Conservation (phyloP, 306 rosid species). For the Vachellia pachyceras region DNA sequence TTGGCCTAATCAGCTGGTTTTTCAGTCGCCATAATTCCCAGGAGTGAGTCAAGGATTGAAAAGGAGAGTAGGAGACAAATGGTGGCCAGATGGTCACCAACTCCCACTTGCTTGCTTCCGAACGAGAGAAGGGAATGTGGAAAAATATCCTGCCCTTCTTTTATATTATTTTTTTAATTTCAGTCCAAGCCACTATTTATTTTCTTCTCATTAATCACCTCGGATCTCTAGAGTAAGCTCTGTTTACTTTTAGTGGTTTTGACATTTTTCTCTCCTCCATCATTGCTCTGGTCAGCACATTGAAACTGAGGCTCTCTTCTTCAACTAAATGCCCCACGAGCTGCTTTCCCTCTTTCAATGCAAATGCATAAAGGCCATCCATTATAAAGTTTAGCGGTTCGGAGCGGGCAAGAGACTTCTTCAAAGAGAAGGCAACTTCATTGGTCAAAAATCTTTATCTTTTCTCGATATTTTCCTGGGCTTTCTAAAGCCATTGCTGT, state of each 20-base stretch:
- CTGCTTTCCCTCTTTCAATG: constrained; percentile 59
- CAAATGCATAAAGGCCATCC: constrained; percentile 51
- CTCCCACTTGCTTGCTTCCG: constrained; percentile 82
- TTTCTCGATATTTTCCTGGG: constrained; percentile 45
- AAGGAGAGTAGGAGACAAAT: constrained; percentile 62
- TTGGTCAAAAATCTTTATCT: constrained; percentile 56
- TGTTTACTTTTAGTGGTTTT: constrained; percentile 60
- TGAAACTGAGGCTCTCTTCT: constrained; percentile 45
- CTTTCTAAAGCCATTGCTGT: constrained; percentile 42
- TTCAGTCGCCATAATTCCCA: constrained; percentile 25
- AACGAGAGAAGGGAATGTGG: constrained; percentile 71
- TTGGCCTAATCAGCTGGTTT: background rate
- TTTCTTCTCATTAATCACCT: constrained; percentile 48
- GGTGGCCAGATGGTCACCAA: constrained; percentile 55
- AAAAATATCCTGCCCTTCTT: constrained; percentile 44
- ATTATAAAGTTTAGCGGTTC: constrained; percentile 57
- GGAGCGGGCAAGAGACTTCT: constrained; percentile 36
- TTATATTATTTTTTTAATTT: constrained; percentile 19
- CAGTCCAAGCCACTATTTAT: constrained; percentile 40
- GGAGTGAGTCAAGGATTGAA: constrained; percentile 25
- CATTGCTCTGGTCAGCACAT: constrained; percentile 42
- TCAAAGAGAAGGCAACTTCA: constrained; percentile 53
- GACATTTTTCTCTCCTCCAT: constrained; percentile 69
- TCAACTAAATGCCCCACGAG: constrained; percentile 49
- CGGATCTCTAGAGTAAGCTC: constrained; percentile 49